Percentiles rank a stretch among this genome's conserved stretches.
Evolutionary conservation across 2,329 filamentous ascomycete genomes (phyloP).

Genomic region (Pochonia chlamydosporia): DNA sequence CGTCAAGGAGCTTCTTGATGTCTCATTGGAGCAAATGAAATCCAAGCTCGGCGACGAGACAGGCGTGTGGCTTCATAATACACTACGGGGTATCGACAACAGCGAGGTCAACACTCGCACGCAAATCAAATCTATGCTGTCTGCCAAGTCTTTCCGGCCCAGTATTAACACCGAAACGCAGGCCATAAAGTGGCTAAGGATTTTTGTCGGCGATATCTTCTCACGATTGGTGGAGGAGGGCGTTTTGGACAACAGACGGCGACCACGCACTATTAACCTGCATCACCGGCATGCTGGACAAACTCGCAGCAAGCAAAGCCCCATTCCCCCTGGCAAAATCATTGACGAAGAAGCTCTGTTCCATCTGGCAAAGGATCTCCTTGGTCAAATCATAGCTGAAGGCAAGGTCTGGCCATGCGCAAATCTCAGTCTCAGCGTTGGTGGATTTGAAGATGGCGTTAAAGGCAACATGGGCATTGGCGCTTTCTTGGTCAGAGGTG

Average conservation of each 20-base stretch:
- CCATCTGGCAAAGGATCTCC: conserved; percentile 67
- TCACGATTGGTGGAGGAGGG: conserved; percentile 86
- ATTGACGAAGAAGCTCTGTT: conserved; percentile 70
- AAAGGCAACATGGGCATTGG: conserved; percentile 82
- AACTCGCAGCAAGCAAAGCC: conserved; percentile 66
- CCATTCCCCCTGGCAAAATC: conserved; percentile 69
- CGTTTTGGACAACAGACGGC: conserved; percentile 76
- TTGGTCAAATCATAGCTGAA: conserved; percentile 72
- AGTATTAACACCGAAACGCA: conserved; percentile 73
- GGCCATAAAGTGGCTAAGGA: conserved; percentile 77
- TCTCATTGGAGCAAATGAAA: conserved; percentile 71
- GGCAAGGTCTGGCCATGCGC: conserved; percentile 82
- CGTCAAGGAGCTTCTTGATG: conserved; percentile 66
- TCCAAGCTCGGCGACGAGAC: conserved; percentile 76
- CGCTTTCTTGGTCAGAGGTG: conserved; percentile 73
- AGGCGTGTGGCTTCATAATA: conserved; percentile 77
- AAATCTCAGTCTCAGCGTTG: conserved; percentile 83
- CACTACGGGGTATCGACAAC: conserved; percentile 76
- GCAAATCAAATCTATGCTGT: conserved; percentile 95
- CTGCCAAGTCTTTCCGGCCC: conserved; percentile 89
- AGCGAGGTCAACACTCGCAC: conserved; percentile 88
- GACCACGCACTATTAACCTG: conserved; percentile 79
- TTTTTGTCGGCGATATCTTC: conserved; percentile 89
- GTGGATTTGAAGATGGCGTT: conserved; percentile 86
- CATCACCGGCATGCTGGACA: conserved; percentile 73